Conservation (phyloP, 2,329 filamentous ascomycete genomes). For the Pseudocercospora musae region DNA sequence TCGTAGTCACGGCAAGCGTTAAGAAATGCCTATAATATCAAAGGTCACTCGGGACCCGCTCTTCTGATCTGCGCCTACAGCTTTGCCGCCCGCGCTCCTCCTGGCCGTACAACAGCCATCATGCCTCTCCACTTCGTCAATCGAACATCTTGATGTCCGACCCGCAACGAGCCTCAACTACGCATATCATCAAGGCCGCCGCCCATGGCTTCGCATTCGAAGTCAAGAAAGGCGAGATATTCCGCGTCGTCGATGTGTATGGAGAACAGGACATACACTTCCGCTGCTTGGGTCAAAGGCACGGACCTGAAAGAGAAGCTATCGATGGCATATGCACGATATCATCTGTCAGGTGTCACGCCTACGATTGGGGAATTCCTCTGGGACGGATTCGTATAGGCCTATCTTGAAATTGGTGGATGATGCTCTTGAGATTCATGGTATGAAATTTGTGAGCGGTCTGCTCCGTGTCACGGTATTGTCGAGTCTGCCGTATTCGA, state of each 20-base stretch:
- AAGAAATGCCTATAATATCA: too few species aligned
- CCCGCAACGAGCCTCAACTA: slow-evolving; percentile 8
- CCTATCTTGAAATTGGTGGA: slow-evolving; percentile 36
- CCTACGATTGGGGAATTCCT: slow-evolving; percentile 37
- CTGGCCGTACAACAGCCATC: too few species aligned
- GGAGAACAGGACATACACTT: slow-evolving; percentile 43
- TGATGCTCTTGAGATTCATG: slow-evolving; percentile 41
- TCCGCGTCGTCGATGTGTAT: slow-evolving; percentile 41
- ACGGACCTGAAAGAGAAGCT: slow-evolving; percentile 36
- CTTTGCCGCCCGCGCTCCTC: too few species aligned
- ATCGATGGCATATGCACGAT: slow-evolving; percentile 40
- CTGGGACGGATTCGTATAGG: slow-evolving; percentile 38
- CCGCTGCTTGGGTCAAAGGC: slow-evolving; percentile 37
- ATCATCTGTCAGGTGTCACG: slow-evolving; percentile 36
- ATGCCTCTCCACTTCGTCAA: too few species aligned
- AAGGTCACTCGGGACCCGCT: too few species aligned
- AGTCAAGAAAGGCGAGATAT: slow-evolving; percentile 36
- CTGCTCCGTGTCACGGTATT: not conserved
- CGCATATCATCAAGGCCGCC: slow-evolving; percentile 29
- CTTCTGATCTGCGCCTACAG: too few species aligned
- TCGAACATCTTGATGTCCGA: not conserved
- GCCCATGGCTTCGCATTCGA: slow-evolving; percentile 36
- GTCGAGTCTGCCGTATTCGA: not conserved
- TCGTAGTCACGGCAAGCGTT: too few species aligned
- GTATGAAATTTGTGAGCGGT: slow-evolving; percentile 33